These are phyloP conservation scores for Coleophoma crateriformis DNA, from an alignment of 2,329 filamentous ascomycete species.

Conservation along the genomic window DNA sequence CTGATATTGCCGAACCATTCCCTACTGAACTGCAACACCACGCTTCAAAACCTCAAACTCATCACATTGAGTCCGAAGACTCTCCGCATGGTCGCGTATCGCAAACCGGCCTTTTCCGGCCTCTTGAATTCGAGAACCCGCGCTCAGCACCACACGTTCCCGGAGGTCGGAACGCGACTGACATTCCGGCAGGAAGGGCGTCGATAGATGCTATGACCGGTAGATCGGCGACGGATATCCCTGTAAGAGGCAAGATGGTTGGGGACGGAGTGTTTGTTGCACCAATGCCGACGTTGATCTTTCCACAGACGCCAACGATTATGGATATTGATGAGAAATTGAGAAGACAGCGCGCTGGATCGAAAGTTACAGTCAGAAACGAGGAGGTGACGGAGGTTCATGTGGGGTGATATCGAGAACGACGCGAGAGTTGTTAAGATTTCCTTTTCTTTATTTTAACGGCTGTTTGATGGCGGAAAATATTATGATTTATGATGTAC, in stretches of 20 bases:
- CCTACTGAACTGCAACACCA: not conserved
- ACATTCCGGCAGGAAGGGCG: too few relatives aligned
- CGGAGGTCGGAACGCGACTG: too few relatives aligned
- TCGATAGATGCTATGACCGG: too few relatives aligned
- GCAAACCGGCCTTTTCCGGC: not conserved
- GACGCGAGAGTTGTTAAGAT: too few relatives aligned
- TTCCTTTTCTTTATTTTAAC: too few relatives aligned
- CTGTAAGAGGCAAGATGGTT: not conserved
- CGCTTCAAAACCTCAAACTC: not conserved
- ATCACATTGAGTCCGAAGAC: not conserved
- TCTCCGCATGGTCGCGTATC: not conserved
- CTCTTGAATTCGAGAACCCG: not conserved
- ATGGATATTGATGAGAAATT: not conserved
- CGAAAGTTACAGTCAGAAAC: too few relatives aligned
- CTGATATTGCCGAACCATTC: not conserved
- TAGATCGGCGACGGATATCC: not conserved
- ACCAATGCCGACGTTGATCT: not conserved
- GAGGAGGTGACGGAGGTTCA: too few relatives aligned
- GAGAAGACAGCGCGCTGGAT: not conserved
- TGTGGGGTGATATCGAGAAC: too few relatives aligned
- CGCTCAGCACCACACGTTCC: not conserved
- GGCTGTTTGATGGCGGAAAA: too few relatives aligned
- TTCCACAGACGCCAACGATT: not conserved
- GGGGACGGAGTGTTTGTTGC: not conserved
- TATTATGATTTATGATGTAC: too few relatives aligned